Evolutionary conservation across 768 basidiomycete genomes (phyloP).

Genomic region (Mycena rosella): DNA sequence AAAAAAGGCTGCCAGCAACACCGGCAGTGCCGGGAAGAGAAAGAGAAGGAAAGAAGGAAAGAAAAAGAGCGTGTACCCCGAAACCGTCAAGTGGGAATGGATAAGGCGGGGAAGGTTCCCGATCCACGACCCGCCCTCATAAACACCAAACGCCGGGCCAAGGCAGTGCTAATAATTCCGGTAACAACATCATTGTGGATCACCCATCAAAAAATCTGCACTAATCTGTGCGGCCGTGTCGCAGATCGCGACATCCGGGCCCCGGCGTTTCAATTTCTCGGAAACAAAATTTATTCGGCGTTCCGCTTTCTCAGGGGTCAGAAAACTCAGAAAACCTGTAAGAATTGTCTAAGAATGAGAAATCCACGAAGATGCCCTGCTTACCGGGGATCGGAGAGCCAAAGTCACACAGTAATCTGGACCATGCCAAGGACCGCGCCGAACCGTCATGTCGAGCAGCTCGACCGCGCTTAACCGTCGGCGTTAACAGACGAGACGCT

Average conservation of each 20-base stretch:
- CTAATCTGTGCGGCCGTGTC: background rate
- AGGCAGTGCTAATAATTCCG: background rate
- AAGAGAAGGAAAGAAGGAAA: constrained; percentile 14
- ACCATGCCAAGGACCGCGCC: too few relatives aligned
- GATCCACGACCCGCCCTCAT: constrained; percentile 13
- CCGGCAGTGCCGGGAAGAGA: constrained; percentile 30
- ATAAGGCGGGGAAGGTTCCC: background rate
- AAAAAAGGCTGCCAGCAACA: constrained; percentile 38
- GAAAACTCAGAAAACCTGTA: too few relatives aligned
- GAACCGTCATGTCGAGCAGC: too few relatives aligned
- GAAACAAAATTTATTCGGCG: too few relatives aligned
- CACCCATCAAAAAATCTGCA: background rate
- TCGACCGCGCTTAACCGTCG: too few relatives aligned
- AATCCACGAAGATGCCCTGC: too few relatives aligned
- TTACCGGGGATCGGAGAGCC: too few relatives aligned
- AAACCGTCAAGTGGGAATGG: constrained; percentile 22
- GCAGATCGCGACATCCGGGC: background rate
- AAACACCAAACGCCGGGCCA: background rate
- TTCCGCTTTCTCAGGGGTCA: too few relatives aligned
- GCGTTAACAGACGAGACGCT: too few relatives aligned
- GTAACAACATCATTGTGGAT: background rate
- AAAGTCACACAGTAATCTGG: too few relatives aligned
- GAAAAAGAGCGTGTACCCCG: constrained; percentile 26
- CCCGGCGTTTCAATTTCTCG: background rate
- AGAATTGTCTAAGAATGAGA: too few relatives aligned